phyloP scores from a whole-genome alignment of 139 green algal species.

The Pseudopediastrum boryanum region DNA sequence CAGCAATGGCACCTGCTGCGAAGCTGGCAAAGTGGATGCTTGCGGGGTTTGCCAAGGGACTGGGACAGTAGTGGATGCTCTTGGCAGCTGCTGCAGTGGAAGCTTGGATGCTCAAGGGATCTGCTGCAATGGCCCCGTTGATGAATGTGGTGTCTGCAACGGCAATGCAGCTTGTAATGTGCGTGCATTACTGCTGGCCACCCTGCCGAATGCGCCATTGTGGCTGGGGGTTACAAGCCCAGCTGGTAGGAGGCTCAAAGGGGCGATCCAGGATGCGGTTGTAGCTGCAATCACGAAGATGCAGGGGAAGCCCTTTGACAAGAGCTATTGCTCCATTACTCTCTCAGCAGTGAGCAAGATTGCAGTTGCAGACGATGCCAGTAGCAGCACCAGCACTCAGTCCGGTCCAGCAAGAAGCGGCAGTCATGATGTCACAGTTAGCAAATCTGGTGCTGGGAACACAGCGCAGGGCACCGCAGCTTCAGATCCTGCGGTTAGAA shows the following conservation, averaged over 20 bases:
- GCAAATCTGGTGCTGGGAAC: not conserved
- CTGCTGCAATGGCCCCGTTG: slow-evolving; percentile 27
- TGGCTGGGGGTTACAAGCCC: slow-evolving; percentile 18
- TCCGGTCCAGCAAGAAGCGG: not conserved
- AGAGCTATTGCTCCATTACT: not conserved
- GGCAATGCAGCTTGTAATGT: slow-evolving; percentile 14
- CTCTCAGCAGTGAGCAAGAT: slow-evolving; percentile 1
- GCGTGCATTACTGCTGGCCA: not conserved
- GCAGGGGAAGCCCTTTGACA: slow-evolving; percentile 7
- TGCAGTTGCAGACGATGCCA: not conserved
- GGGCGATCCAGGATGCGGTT: slow-evolving; percentile 3
- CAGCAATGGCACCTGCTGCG: slow-evolving; percentile 21
- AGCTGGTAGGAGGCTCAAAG: slow-evolving; percentile 10
- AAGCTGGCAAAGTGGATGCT: slow-evolving; percentile 19
- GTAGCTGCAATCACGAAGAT: not conserved
- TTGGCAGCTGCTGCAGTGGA: slow-evolving; percentile 27
- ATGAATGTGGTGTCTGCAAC: slow-evolving; percentile 46
- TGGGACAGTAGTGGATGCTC: slow-evolving; percentile 25
- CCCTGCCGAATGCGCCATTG: not conserved
- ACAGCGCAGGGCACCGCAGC: not conserved
- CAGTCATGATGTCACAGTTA: not conserved
- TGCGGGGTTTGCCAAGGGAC: slow-evolving; percentile 36
- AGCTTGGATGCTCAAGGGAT: slow-evolving; percentile 31
- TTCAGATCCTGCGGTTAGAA: not conserved
- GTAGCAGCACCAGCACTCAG: not conserved